Evolutionary conservation across 805 yeast genomes (phyloP), one percentile per base, ranked within the genome.

Genomic region (Diddensiella transvaalensis): DNA sequence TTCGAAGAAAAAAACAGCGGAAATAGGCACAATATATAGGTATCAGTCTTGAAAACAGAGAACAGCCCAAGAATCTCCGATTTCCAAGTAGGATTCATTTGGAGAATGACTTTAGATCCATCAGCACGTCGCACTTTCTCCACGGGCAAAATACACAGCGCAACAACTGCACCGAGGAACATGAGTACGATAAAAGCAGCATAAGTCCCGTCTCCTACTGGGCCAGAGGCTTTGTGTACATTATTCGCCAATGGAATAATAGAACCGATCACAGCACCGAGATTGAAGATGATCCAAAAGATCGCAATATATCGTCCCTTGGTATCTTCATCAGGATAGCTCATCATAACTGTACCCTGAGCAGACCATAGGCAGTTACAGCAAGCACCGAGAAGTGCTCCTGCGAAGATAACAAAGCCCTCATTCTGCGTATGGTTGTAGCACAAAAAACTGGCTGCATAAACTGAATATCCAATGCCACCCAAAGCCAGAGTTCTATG

Each of bases 1-100:
- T 80, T 80, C 30, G 85, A 77, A 23, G 82, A 72, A 54, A 77
- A 75, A 61, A 80, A 80, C 77, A 78, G 72, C 39, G 85, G 85
- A 71, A 81, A 75, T 61, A 79, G 57, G 22, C 75, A 61, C 42
- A 73, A 59, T 44, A 80, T 74, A 60, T 64, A 68, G 42, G 77
- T 77, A 56, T 74, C 75, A 19, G 52, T 54, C 47, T 56, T 60
- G 52, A 76, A 66, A 42, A 71, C 62, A 37, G 58, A 57, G 52
- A 60, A 61, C 56, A 78, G 66, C 40, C 69, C 77, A 13, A 55
- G 49, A 38, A 78, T 45, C 57, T 79, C 83, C 18, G 68, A 61
- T 55, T 66, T 65, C 70, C 75, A 66, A 53, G 73, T 59, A 10
- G 80, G 79, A 59, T 70, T 66, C 53, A 72, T 69, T 55, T 71